phyloP scores from a whole-genome alignment of 225 moss, liverwort and hornwort species.

The Neckera pumila region DNA sequence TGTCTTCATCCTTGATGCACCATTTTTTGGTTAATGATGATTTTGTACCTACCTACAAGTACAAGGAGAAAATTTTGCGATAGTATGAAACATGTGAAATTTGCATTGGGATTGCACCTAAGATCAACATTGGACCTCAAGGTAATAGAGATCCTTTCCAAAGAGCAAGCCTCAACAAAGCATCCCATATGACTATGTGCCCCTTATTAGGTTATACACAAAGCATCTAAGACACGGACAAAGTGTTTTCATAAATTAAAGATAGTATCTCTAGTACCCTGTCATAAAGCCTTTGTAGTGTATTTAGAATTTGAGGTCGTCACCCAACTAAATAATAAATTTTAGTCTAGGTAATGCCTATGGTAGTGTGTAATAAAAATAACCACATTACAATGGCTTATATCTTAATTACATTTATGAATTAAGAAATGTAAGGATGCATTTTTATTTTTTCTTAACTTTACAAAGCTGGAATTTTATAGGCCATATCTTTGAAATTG shows the following conservation, averaged over 20 bases:
- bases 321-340: not conserved
- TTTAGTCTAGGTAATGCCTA: not conserved
- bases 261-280: not conserved
- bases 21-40: not conserved
- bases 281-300: rapidly evolving
- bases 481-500: not conserved
- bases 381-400: too few relatives aligned
- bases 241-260: rapidly evolving
- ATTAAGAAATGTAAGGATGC: not conserved
- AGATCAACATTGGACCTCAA: rapidly evolving
- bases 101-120: not conserved
- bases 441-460: not conserved
- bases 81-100: not conserved
- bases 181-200: not conserved
- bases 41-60: not conserved
- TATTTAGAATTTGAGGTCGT: rapidly evolving
- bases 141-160: not conserved
- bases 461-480: not conserved
- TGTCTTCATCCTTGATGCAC: too few relatives aligned
- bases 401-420: not conserved
- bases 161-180: rapidly evolving
- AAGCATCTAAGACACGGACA: rapidly evolving
- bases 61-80: not conserved
- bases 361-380: not conserved
- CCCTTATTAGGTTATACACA: not conserved